Base-by-base conservation (phyloP, 768 basidiomycete species). In the Coprinopsis strossmayeri region DNA sequence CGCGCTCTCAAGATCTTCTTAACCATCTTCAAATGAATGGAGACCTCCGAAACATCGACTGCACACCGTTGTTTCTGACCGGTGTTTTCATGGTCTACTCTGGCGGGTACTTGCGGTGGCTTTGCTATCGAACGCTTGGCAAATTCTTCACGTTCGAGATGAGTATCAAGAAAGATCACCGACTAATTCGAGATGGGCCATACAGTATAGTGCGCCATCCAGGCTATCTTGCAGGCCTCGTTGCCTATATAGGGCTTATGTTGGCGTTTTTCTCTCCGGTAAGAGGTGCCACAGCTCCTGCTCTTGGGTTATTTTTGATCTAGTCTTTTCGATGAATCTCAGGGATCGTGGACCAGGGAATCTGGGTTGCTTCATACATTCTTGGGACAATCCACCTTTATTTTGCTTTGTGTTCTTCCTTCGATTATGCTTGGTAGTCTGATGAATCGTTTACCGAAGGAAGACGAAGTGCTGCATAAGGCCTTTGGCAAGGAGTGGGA, bases 101-200 rank as follows among this genome's bases (percentile, higher is more conserved):
- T 0, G 77, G 76, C 12, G 72, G 69, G 0, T 69, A 65, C 42
- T 64, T 75, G 43, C 67, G 76, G 20, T 60, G 60, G 50, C 39
- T 50, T 11, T 77, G 76, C 53, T 80, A 73, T 56, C 60, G 65
- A 30, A 71, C 69, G 30, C 65, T 81, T 13, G 77, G 75, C 3
- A 57, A 45, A 1, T 55, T 74, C 32, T 81, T 79, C 57, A 81
- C 77, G 0, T 79, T 76, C 48, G 72, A 78, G 56, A 55, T 74
- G 37, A 78, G 78, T 59, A 73, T 79, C 25, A 68, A 67, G 34
- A 59, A 61, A 17, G 63, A 72, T 43, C 78, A 81, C 47, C 60
- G 53, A 45, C 65, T 81, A 15, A 63, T 79, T 4, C 74, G 67
- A 0, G 61, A 63, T 24, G 77, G 78, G 1, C 77, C 75, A 0